Base-by-base conservation (phyloP, 1,139 yeast genomes). In the Geotrichum reessii region DNA sequence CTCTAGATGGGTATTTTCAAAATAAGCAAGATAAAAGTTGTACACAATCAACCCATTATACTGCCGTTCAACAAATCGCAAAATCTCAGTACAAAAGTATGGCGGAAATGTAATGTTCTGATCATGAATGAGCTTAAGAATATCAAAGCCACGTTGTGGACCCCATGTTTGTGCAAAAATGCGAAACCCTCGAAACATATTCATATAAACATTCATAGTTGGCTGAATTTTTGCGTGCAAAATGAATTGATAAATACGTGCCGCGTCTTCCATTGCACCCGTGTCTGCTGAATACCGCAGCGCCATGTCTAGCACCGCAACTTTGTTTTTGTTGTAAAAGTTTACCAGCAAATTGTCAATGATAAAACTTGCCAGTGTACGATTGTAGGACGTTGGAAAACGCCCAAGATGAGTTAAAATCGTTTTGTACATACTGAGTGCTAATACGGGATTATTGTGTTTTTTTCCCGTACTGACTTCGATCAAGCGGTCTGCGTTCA, bases 171-270 rank as follows among this genome's bases (percentile, higher is more conserved):
- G 56, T n/a, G 59, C 54, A 25, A 56, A 21, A 7, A 22, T 51
- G 22, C 71, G 62, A 40, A 67, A 67, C 19, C 69, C 70, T 22
- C 67, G 61, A 49, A 66, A 61, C 42, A 68, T 53, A 22, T 57
- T 60, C 11, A 62, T 49, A 25, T 65, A 59, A 7, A 61, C 55
- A 8, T 62, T 47, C 21, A 53, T 52, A 37, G 58, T 56, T 1
- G 68, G 69, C 21, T 55, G 50, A 22, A 55, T 50, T 0, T 64
- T 63, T 25, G 62, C 63, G 31, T 63, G 59, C 2, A 63, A 37
- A 64, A 67, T 64, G 28, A 58, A 53, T 28, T 67, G 66, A 57
- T 62, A 65, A n/a, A 68, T 60, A 1, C 56, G 53, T 6, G 63
- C 61, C 1, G 68, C 67, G 4, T 63, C 62, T 6, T 57, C 56